Evolutionary conservation across 1,284 basidiomycete species (phyloP), one percentile per base, ranked within the genome.

Genomic region (Melampsora americana): DNA sequence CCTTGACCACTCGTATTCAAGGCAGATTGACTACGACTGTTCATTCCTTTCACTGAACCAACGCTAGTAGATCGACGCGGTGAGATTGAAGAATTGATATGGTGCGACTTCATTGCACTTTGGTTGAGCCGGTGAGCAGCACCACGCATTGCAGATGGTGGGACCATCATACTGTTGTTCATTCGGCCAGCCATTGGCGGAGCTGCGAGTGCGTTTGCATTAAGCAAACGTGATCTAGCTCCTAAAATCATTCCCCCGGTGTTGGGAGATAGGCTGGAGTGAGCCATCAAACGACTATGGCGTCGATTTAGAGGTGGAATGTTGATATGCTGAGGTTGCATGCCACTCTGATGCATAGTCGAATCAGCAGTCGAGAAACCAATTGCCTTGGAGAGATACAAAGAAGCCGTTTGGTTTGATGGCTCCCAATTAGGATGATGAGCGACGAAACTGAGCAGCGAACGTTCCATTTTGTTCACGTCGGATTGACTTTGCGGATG

Each of bases 371-470:
- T 59, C 50, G 71, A 74, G 53, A 61, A 68, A 44, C 74, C 67
- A 20, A 76, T 69, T 48, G 74, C 74, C 39, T 65, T 76, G n/a
- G 74, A 76, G 30, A 76, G 50, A 59, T 76, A 76, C 7, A 76
- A 60, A 5, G 74, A 76, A 12, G 66, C 74, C 6, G 74, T 69
- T 64, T 76, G 74, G 61, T 69, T 76, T 28, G 74, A 76, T 7
- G 74, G 74, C 67, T 76, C 74, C 74, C 74, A 76, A 50, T 76
- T 76, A 44, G 74, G 74, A 76, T 76, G 74, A 62, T 76, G 74
- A 14, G 74, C 66, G 12, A 76, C 74, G 28, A 76, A 76, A 28
- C 61, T 76, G 7, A 76, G 48, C 14, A 76, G n/a, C 4, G 74
- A 76, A 9, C 67, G 56, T 61, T 69, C 74, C 67, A 76, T 69